Evolutionary conservation across 768 basidiomycete genomes (phyloP), one percentile per base, ranked within the genome.

Genomic region (Mycena indigotica): DNA sequence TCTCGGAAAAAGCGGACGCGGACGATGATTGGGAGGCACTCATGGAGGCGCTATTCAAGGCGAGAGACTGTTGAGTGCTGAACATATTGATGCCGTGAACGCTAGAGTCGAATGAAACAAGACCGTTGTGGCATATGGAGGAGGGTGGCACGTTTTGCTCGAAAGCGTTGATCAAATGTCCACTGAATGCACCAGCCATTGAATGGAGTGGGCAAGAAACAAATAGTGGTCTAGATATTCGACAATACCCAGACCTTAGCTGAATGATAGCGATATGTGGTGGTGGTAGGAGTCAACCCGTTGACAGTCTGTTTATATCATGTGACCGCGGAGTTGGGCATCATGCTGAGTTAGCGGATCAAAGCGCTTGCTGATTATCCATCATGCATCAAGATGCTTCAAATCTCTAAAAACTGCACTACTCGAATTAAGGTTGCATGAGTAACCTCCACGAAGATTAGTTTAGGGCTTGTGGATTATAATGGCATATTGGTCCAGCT

Each of bases 101-200:
- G 32, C 71, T 73, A 6, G 85, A 69, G 55, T 83, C 79, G 69
- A 87, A 90, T 4, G 86, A 83, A 76, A 87, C 80, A 21, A 81
- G 68, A 4, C 85, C 87, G 67, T 77, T 75, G 19, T 75, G 78
- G 25, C 80, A 63, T 19, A 87, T 71, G 13, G 72, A 60, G 40
- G 46, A 26, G 24, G 46, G 46, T 6, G 46, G 46, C 25, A 24
- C 59, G 52, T 54, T 55, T 64, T n/a, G 23, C 21, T 48, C 46
- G 46, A 48, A 48, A 10, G 21, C 5, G 6, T 24, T 25, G 6
- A 48, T 6, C 6, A 48, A 5, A 21, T 48, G 46, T 24, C 24
- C 21, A 21, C 46, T 48, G 46, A 12, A 48, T 23, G 46, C 46
- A 26, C 46, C 25, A 6, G 46, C 46, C 46, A 48, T 48, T 21